Percentiles rank a stretch among this genome's conserved stretches.
phyloP scores from a whole-genome alignment of 305 asterid genomes.

The Fraxinus nigra region DNA sequence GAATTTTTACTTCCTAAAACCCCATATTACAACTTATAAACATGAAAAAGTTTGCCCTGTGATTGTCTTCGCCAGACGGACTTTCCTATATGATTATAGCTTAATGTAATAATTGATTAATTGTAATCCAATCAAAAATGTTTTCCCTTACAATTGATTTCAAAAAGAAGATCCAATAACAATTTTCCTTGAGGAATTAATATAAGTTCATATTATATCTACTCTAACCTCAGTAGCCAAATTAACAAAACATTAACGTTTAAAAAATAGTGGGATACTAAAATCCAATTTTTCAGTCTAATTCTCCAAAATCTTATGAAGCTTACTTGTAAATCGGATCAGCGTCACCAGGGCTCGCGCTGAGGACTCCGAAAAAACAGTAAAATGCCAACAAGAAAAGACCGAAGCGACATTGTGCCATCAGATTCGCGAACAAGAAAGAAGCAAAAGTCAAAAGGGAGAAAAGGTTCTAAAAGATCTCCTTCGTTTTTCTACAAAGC shows the following conservation, averaged over 20 bases:
- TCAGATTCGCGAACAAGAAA: constrained; percentile 27
- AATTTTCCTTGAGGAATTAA: not conserved
- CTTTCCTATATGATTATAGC: not conserved
- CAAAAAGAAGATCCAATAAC: not conserved
- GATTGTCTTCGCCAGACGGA: not conserved
- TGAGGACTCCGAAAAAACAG: constrained; percentile 38
- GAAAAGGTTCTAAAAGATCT: constrained; percentile 20
- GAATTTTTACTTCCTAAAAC: not conserved
- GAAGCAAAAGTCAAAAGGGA: constrained; percentile 17
- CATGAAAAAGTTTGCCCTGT: not conserved
- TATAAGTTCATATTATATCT: not conserved
- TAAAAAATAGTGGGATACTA: not conserved
- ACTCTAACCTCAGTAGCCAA: constrained; percentile 18
- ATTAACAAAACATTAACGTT: constrained; percentile 15
- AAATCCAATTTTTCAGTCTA: not conserved
- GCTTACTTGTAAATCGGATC: constrained; percentile 81
- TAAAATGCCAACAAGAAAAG: constrained; percentile 42
- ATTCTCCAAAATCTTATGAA: not conserved
- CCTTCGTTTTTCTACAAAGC: not conserved
- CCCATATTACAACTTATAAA: not conserved
- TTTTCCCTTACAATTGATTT: not conserved
- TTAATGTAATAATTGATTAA: not conserved
- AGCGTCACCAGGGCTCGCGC: constrained; percentile 76
- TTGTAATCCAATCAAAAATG: not conserved
- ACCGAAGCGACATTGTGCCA: constrained; percentile 42